Percentiles rank a stretch among this genome's conserved stretches.
Evolutionary conservation across 192 early-diverging fungal species (phyloP).

Genomic region (Neocallimastix lanati): DNA sequence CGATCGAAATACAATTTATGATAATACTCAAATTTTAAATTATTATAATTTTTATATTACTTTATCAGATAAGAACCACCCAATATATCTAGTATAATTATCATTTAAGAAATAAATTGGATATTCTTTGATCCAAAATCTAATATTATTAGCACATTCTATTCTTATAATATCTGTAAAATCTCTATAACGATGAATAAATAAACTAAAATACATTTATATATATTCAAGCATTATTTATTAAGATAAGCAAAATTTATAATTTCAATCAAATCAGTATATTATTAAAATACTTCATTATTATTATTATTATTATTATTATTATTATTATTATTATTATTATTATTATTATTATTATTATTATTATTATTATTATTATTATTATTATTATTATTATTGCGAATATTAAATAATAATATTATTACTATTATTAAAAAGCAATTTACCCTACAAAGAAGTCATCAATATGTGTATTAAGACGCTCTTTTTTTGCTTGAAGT

Average conservation of each 20-base stretch:
- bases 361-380: too few relatives aligned
- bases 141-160: conserved; percentile 68
- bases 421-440: too few relatives aligned
- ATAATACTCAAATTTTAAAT: background rate
- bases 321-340: too few relatives aligned
- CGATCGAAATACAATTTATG: background rate
- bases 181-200: conserved; percentile 79
- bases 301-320: too few relatives aligned
- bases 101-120: conserved; percentile 56
- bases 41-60: conserved; percentile 1
- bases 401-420: too few relatives aligned
- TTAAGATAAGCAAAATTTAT: too few relatives aligned
- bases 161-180: conserved; percentile 61
- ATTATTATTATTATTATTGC: too few relatives aligned
- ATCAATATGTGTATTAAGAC: conserved; percentile 35
- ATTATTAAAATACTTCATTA: too few relatives aligned
- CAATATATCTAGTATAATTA: conserved; percentile 60
- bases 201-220: conserved; percentile 30
- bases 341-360: too few relatives aligned
- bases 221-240: too few relatives aligned
- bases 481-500: conserved; percentile 31
- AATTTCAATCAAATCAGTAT: too few relatives aligned
- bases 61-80: conserved; percentile 75
- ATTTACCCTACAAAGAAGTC: conserved; percentile 60
- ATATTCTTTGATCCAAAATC: conserved; percentile 52